Evolutionary conservation across 345 rosid genomes (phyloP), one percentile per base, ranked within the genome.

Genomic region (Euphorbia pulcherrima): DNA sequence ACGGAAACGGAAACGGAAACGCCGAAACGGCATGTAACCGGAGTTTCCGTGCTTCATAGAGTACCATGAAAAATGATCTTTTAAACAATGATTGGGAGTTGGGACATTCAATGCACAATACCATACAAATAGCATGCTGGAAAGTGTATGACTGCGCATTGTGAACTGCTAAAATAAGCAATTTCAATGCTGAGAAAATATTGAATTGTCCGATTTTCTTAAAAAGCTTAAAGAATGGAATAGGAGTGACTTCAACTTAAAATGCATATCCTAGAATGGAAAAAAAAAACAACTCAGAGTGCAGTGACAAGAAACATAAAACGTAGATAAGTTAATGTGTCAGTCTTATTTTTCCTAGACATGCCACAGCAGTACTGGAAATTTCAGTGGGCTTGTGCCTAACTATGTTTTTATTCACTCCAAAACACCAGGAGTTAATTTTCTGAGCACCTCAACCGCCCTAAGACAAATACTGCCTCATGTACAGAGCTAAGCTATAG

Each of bases 361-460:
- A 70, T 33, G 48, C 60, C 11, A 39, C 37, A 50, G 53, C 40
- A 27, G 14, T 33, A 50, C 1, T 33, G 3, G 62, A 52, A 57
- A 53, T 60, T 70, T 53, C 26, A 23, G 44, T 56, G 51, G 54
- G 18, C 28, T 56, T 39, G 0, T n/a, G n/a, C n/a, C n/a, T n/a
- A n/a, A n/a, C n/a, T n/a, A 27, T 21, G 28, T 56, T 2, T n/a
- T 39, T 2, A 33, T 40, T 56, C 71, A 54, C 37, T 28, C 41
- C 46, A 39, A n/a, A 58, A 55, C 44, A 30, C 60, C 21, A 44
- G 47, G 46, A 47, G 27, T 9, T 46, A n/a, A 35, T 59, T 27
- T 59, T 30, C 30, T 30, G n/a, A 59, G 33, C 57, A 47, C 46
- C 61, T 54, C 61, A 68, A 58, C 47, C 7, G n/a, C 44, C 16